Base-by-base conservation (phyloP, 306 rosid genomes). In the Geum urbanum region DNA sequence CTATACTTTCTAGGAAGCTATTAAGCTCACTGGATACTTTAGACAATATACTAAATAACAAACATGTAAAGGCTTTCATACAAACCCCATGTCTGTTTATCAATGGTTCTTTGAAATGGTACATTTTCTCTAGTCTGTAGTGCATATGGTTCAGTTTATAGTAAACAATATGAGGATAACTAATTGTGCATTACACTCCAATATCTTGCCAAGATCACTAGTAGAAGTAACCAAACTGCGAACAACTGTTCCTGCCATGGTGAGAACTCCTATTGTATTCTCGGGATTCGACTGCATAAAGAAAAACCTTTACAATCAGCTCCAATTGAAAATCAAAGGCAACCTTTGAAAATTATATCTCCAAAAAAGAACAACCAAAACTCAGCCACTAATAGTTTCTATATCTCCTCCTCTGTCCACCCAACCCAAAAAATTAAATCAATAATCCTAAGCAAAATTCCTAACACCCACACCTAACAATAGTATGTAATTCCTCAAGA, bases 171-270 rank as follows among this genome's bases (percentile, higher is more conserved):
- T 39, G 3, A 24, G 1, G 54, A 27, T 5, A 59, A 80, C 96
- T 73, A 15, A 90, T 97, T 96, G 55, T 92, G 97, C 96, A 83
- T 92, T 92, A 78, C 97, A 91, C 7, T 91, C 96, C 37, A 91
- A 76, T 57, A 91, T 91, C 84, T 91, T 91, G 76, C 96, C 95
- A 78, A 91, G 90, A 82, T 91, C 97, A 79, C 85, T 87, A 7
- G 97, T 91, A 47, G 97, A 96, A 57, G 95, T 91, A 24, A 87
- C 96, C 83, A 91, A 86, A 70, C 89, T 96, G 1, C 96, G 91
- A 74, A 91, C 88, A 12, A 96, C 94, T 79, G 89, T 91, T 40
- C 94, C 97, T 0, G 96, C 97, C 97, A 91, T 91, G 10, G 96
- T 91, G 70, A 91, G 87, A 79, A 91, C 87, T 79, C 97, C 97